A percentile compares a stretch with the other conserved stretches of the same genome.
phyloP scores from a whole-genome alignment of 2,329 filamentous ascomycete species.

The Ambrosiella cleistominuta region DNA sequence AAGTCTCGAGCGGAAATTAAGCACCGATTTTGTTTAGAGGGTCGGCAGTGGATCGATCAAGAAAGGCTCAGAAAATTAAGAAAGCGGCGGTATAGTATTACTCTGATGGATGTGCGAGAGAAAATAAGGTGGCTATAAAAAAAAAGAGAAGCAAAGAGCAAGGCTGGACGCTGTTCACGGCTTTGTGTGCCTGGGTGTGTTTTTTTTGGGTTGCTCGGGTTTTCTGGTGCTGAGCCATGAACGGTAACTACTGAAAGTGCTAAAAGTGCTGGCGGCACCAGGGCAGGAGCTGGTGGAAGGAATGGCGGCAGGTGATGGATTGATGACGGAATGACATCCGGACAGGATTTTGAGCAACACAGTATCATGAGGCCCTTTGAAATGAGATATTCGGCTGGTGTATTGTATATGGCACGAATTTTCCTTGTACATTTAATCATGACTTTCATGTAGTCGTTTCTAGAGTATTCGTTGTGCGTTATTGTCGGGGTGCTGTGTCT shows the following conservation, averaged over 20 bases:
- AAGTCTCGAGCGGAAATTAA: neutral
- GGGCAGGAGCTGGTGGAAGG: neutral
- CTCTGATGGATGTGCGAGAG: neutral
- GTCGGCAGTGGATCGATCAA: neutral
- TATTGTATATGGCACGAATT: too few relatives aligned
- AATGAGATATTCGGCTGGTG: too few relatives aligned
- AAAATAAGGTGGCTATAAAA: slow-evolving; percentile 1
- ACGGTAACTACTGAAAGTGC: neutral
- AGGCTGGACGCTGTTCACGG: neutral
- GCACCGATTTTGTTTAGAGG: neutral
- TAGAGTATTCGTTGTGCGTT: too few relatives aligned
- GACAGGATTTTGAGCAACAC: neutral
- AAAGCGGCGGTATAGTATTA: neutral
- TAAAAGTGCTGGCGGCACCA: neutral
- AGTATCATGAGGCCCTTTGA: too few relatives aligned
- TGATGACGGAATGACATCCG: neutral
- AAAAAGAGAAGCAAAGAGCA: slow-evolving; percentile 2
- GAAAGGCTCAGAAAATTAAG: neutral
- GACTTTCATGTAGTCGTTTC: too few relatives aligned
- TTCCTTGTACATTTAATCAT: too few relatives aligned
- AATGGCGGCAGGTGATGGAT: neutral
- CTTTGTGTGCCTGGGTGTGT: neutral
- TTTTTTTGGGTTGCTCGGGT: neutral
- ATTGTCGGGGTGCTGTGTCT: too few relatives aligned
- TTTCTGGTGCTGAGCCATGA: neutral